Percentiles rank a stretch among this genome's conserved stretches.
phyloP scores from a whole-genome alignment of 208 protist species.

The Acanthamoeba healyi region DNA sequence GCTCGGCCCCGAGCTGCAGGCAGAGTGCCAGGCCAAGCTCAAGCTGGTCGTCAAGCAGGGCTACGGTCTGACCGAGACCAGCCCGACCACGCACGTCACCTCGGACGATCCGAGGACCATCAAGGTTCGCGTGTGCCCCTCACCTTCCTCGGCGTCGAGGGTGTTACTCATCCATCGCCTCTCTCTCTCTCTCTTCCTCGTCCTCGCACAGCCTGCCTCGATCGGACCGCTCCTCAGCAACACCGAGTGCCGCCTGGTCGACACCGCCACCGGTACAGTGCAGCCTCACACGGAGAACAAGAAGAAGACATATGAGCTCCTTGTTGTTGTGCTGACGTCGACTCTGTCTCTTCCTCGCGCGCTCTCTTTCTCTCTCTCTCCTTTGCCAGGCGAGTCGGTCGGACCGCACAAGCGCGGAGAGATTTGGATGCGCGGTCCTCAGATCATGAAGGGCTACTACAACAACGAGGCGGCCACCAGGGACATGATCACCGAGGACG shows the following conservation, averaged over 20 bases:
- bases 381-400: constrained; percentile 45
- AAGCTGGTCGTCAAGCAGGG: constrained; percentile 85
- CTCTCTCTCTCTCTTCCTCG: background rate
- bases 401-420: constrained; percentile 30
- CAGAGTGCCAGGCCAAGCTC: background rate
- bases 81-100: constrained; percentile 83
- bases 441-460: constrained; percentile 66
- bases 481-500: constrained; percentile 48
- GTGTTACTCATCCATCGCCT: background rate
- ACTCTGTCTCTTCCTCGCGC: too few relatives aligned
- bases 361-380: background rate
- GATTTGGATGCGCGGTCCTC: constrained; percentile 39
- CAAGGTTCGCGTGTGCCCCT: background rate
- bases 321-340: too few relatives aligned
- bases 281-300: background rate
- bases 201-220: background rate
- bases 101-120: background rate
- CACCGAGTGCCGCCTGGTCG: constrained; percentile 6
- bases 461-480: constrained; percentile 48
- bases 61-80: constrained; percentile 92
- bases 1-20: constrained; percentile 83
- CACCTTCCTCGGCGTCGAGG: background rate
- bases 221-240: constrained; percentile 7
- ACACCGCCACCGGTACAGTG: background rate
- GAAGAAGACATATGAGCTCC: too few relatives aligned